These are phyloP conservation scores for Lipomyces oligophaga DNA, from an alignment of 805 yeast genomes.

Conservation along the genomic window DNA sequence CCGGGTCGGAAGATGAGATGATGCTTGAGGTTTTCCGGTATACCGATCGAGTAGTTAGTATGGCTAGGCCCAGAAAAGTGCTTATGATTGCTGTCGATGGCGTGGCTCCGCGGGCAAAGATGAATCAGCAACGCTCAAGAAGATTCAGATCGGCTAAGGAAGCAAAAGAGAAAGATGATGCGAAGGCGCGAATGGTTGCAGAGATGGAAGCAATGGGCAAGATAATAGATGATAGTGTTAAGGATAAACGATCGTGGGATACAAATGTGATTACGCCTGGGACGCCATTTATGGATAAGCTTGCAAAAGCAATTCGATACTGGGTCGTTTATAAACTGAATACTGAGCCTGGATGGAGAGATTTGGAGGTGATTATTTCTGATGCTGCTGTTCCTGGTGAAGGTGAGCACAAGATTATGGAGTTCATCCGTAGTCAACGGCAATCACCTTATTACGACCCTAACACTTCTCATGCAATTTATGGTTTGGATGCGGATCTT, in stretches of 20 bases:
- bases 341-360: slow-evolving; percentile 90
- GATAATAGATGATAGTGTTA: slow-evolving; percentile 67
- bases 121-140: slow-evolving; percentile 95
- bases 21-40: slow-evolving; percentile 86
- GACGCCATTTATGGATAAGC: slow-evolving; percentile 91
- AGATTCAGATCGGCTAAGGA: slow-evolving; percentile 90
- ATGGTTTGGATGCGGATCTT: slow-evolving; percentile 96
- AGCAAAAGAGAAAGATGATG: slow-evolving; percentile 73
- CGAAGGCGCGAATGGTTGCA: slow-evolving; percentile 55
- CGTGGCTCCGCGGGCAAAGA: slow-evolving; percentile 96
- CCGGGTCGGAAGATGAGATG: slow-evolving; percentile 96
- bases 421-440: slow-evolving; percentile 85
- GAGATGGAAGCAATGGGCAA: slow-evolving; percentile 67
- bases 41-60: slow-evolving; percentile 83
- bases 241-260: slow-evolving; percentile 82
- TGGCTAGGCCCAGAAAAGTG: slow-evolving; percentile 93
- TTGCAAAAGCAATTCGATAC: slow-evolving; percentile 77
- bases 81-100: slow-evolving; percentile 97
- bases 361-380: slow-evolving; percentile 81
- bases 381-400: slow-evolving; percentile 99
- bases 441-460: slow-evolving; percentile 84
- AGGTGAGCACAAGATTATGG: slow-evolving; percentile 98
- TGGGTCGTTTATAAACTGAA: slow-evolving; percentile 90
- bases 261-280: slow-evolving; percentile 98
- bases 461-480: slow-evolving; percentile 91